A percentile compares a stretch with the other conserved stretches of the same genome.
Conservation (phyloP, 2,329 filamentous ascomycete species). For the Colletotrichum tropicale region DNA sequence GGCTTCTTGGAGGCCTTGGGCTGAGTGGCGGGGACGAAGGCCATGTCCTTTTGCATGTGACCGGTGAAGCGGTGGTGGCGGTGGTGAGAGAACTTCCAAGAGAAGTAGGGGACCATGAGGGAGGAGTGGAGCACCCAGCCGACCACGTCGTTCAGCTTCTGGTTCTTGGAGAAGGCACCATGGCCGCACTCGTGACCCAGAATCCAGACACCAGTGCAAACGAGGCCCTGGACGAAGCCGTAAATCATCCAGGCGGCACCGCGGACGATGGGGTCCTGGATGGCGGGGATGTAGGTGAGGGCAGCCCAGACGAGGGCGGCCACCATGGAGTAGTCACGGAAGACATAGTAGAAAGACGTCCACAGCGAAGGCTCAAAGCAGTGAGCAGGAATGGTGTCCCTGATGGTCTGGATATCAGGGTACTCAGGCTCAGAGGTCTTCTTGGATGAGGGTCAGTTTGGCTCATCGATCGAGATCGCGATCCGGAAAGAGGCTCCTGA, state of each 20-base stretch:
- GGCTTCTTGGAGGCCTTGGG: constrained; percentile 37
- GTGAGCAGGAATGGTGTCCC: constrained; percentile 61
- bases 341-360: constrained; percentile 59
- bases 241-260: constrained; percentile 60
- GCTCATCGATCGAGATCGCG: not conserved
- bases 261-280: constrained; percentile 49
- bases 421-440: constrained; percentile 27
- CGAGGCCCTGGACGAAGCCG: constrained; percentile 67
- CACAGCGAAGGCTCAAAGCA: constrained; percentile 63
- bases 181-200: constrained; percentile 75
- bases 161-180: constrained; percentile 66
- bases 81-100: constrained; percentile 73
- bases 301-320: constrained; percentile 52
- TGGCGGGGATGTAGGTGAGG: constrained; percentile 56
- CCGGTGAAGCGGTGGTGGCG: constrained; percentile 73
- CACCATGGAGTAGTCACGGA: constrained; percentile 59
- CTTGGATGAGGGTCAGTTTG: not conserved
- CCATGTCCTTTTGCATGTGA: constrained; percentile 72
- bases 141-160: constrained; percentile 61
- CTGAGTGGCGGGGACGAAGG: constrained; percentile 60
- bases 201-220: constrained; percentile 74
- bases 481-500: not conserved
- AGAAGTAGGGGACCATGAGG: constrained; percentile 73
- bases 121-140: constrained; percentile 71
- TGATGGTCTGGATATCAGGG: constrained; percentile 53